phyloP scores from a whole-genome alignment of 768 basidiomycete genomes.

The Candolleomyces eurysporus region DNA sequence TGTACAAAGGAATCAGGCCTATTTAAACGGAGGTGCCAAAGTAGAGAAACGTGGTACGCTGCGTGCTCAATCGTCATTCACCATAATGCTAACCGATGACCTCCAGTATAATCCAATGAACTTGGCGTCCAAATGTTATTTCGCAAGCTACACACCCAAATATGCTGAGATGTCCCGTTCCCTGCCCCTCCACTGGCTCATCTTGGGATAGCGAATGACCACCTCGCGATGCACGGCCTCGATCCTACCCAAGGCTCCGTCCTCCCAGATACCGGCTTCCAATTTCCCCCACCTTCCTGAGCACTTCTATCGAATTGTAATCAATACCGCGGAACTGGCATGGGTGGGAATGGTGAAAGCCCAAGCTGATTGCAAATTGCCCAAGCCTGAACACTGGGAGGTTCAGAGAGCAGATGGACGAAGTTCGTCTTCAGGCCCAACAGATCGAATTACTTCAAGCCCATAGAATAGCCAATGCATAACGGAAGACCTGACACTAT shows the following conservation, averaged over 20 bases:
- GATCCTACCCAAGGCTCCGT: conserved; percentile 77
- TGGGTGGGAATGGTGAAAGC: conserved; percentile 69
- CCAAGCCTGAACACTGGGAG: conserved; percentile 51
- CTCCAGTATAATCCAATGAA: conserved; percentile 69
- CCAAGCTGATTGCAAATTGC: conserved; percentile 53
- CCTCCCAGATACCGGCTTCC: conserved; percentile 76
- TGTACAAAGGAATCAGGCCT: no score
- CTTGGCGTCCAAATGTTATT: conserved; percentile 94
- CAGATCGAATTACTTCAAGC: conserved; percentile 74
- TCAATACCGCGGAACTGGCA: conserved; percentile 59
- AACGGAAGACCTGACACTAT: conserved; percentile 64
- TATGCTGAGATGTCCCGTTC: conserved; percentile 71
- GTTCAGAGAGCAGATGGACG: conserved; percentile 84
- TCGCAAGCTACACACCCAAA: conserved; percentile 72
- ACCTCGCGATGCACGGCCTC: conserved; percentile 77
- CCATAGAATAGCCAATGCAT: conserved; percentile 65
- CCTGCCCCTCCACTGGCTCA: conserved; percentile 58
- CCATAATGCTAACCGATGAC: no score
- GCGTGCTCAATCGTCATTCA: no score
- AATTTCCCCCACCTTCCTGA: conserved; percentile 78
- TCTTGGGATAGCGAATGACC: conserved; percentile 74
- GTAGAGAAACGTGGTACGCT: no score
- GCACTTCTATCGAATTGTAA: conserved; percentile 85
- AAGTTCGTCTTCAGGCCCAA: conserved; percentile 71
- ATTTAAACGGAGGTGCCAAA: no score